These are phyloP conservation scores for Hypoxylon cercidicola DNA, from an alignment of 495 filamentous ascomycete genomes.

Conservation along the genomic window DNA sequence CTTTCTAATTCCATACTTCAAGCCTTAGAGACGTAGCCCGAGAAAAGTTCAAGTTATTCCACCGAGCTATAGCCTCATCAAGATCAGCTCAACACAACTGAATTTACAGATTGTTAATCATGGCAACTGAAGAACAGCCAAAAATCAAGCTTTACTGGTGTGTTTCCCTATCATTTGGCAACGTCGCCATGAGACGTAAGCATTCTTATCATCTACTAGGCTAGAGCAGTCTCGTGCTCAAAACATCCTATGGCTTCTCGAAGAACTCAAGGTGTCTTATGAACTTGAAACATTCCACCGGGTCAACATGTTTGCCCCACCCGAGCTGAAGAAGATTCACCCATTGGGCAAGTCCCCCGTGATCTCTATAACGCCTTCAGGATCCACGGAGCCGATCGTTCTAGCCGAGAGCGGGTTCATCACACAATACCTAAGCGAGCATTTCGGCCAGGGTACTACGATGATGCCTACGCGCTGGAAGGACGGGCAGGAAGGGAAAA, in stretches of 20 bases:
- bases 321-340: conserved; percentile 79
- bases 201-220: conserved; percentile 56
- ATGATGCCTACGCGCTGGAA: conserved; percentile 73
- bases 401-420: conserved; percentile 86
- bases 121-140: conserved; percentile 53
- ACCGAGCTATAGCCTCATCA: too few species aligned
- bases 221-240: conserved; percentile 82
- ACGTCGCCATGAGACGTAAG: background rate
- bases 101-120: conserved; percentile 11
- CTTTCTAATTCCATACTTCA: too few species aligned
- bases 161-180: conserved; percentile 16
- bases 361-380: conserved; percentile 63
- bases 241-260: conserved; percentile 88
- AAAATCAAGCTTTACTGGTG: conserved; percentile 84
- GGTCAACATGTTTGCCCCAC: conserved; percentile 68
- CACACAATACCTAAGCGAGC: conserved; percentile 80
- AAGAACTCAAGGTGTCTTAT: conserved; percentile 83
- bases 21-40: too few species aligned
- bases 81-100: too few species aligned
- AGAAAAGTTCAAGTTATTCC: too few species aligned
- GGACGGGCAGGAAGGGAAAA: conserved; percentile 61
- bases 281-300: conserved; percentile 80
- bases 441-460: conserved; percentile 63
- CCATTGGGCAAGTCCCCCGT: conserved; percentile 87
- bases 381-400: conserved; percentile 63